Evolutionary conservation across 148 eudicot species (phyloP).

Genomic region (Camellia lanceoleosa): DNA sequence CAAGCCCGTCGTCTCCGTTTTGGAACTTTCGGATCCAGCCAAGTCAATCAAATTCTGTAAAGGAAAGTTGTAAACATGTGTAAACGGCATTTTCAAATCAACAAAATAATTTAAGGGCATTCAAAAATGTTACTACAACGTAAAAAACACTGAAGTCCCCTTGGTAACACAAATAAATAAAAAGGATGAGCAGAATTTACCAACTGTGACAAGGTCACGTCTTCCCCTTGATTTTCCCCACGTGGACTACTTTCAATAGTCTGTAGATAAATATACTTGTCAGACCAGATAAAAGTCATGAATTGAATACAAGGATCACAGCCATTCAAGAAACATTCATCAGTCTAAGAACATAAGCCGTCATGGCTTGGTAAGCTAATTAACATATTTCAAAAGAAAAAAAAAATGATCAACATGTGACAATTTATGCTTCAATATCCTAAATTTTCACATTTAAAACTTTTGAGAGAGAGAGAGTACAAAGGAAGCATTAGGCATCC

Average conservation of each 20-base stretch:
- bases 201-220: slow-evolving; percentile 59
- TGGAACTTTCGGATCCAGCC: slow-evolving; percentile 89
- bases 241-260: slow-evolving; percentile 65
- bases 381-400: neutral
- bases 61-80: neutral
- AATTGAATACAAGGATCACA: neutral
- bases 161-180: neutral
- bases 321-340: neutral
- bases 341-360: neutral
- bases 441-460: neutral
- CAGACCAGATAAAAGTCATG: neutral
- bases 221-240: slow-evolving; percentile 55
- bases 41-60: slow-evolving; percentile 73
- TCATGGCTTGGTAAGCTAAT: neutral
- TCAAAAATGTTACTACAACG: neutral
- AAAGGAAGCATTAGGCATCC: neutral
- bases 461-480: neutral
- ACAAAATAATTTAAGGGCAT: neutral
- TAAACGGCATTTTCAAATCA: neutral
- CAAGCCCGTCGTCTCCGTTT: slow-evolving; percentile 74
- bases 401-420: neutral
- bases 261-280: slow-evolving; percentile 30
- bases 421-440: neutral
- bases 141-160: slow-evolving; percentile 1
- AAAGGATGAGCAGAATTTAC: slow-evolving; percentile 23